Evolutionary conservation across 257 asterid genomes (phyloP).

Genomic region (Salvia miltiorrhiza): DNA sequence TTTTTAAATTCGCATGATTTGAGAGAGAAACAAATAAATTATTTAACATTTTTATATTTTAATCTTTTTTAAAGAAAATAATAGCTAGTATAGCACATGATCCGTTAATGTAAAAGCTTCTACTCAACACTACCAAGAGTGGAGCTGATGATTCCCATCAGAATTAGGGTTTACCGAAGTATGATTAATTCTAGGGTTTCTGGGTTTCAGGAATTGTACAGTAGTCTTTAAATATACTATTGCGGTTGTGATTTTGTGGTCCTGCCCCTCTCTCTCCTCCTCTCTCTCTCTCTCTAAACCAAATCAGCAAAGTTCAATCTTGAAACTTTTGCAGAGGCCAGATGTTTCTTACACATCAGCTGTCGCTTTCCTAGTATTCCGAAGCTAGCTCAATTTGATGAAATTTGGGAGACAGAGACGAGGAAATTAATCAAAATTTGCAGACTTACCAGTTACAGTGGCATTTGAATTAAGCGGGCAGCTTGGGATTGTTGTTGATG

Average conservation of each 20-base stretch:
- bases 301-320: not conserved
- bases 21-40: slow-evolving; percentile 41
- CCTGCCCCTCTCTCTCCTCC: not conserved
- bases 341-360: not conserved
- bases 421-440: too few relatives aligned
- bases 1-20: slow-evolving; percentile 33
- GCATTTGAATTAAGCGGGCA: slow-evolving; percentile 14
- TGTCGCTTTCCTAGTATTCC: slow-evolving; percentile 17
- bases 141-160: slow-evolving; percentile 14
- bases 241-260: slow-evolving; percentile 31
- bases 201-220: not conserved
- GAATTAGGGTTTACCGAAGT: slow-evolving; percentile 36
- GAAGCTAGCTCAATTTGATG: not conserved
- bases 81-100: not conserved
- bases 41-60: not conserved
- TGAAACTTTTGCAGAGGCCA: not conserved
- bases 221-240: slow-evolving; percentile 22
- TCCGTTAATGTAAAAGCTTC: not conserved
- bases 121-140: not conserved
- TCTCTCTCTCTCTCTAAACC: not conserved
- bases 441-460: too few relatives aligned
- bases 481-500: slow-evolving; percentile 46
- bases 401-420: too few relatives aligned
- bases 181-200: slow-evolving; percentile 41
- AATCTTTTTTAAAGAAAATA: too few relatives aligned